These are phyloP conservation scores for Paraleonurus japonicus DNA, from an alignment of 257 asterid species.

Conservation along the genomic window DNA sequence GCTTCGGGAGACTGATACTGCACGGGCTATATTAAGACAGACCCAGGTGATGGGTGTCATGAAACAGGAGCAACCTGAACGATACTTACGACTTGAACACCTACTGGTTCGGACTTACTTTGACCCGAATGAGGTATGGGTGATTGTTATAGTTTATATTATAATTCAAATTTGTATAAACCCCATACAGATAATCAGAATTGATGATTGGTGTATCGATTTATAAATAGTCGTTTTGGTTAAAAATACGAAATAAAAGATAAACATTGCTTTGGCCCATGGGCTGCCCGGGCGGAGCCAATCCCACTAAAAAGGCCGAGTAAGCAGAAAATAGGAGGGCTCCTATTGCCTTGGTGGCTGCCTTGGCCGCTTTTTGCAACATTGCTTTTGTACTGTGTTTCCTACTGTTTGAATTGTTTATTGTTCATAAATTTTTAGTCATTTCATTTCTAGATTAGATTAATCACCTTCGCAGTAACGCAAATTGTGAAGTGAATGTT, in stretches of 20 bases:
- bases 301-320: not conserved
- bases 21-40: slow-evolving; percentile 93
- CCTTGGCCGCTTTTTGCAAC: not conserved
- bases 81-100: slow-evolving; percentile 94
- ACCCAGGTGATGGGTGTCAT: slow-evolving; percentile 98
- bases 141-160: not conserved
- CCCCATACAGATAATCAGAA: not conserved
- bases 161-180: not conserved
- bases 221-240: not conserved
- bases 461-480: not conserved
- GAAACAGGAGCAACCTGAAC: slow-evolving; percentile 97
- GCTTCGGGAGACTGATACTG: slow-evolving; percentile 96
- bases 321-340: not conserved
- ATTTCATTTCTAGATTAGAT: not conserved
- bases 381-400: not conserved
- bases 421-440: not conserved
- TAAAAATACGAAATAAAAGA: too few species aligned
- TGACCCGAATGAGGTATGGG: slow-evolving; percentile 84
- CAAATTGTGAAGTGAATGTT: not conserved
- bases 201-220: not conserved
- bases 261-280: not conserved
- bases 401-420: not conserved
- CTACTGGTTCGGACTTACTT: slow-evolving; percentile 90
- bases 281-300: not conserved
- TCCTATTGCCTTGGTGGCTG: not conserved